These are phyloP conservation scores for Zea mays DNA, from an alignment of 176 grass and related monocot species.

Conservation along the genomic window DNA sequence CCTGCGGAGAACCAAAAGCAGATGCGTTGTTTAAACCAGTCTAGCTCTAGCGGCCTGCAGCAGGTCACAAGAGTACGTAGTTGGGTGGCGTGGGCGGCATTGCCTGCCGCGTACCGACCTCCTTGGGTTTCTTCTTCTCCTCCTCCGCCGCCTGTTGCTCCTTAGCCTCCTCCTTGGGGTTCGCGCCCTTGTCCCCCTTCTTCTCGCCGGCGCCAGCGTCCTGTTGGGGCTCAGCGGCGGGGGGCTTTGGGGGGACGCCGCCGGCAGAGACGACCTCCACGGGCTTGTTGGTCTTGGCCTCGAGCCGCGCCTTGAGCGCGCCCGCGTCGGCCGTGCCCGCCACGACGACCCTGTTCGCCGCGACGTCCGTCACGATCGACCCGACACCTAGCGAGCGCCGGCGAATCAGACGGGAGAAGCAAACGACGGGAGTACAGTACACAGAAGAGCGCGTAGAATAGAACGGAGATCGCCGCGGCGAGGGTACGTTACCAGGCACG, in stretches of 20 bases:
- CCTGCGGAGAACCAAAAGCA: slow-evolving; percentile 26
- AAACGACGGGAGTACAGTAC: background rate
- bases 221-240: slow-evolving; percentile 37
- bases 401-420: background rate
- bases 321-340: slow-evolving; percentile 56
- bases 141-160: too few relatives aligned
- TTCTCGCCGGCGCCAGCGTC: slow-evolving; percentile 38
- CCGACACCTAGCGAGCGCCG: slow-evolving; percentile 46
- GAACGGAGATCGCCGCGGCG: background rate
- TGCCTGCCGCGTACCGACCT: slow-evolving; percentile 45
- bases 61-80: slow-evolving; percentile 33
- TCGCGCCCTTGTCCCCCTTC: slow-evolving; percentile 2
- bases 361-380: slow-evolving; percentile 33
- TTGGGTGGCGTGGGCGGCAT: slow-evolving; percentile 28
- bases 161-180: slow-evolving; percentile 36
- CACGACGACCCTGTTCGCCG: slow-evolving; percentile 46
- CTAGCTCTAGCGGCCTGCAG: background rate
- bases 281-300: slow-evolving; percentile 51
- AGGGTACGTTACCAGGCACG: slow-evolving; percentile 41
- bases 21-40: slow-evolving; percentile 4
- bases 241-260: slow-evolving; percentile 18
- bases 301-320: slow-evolving; percentile 57
- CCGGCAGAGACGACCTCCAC: slow-evolving; percentile 63
- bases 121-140: background rate
- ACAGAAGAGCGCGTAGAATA: background rate